phyloP scores from a whole-genome alignment of 768 basidiomycete species.

The Rhodotorula diobovata region DNA sequence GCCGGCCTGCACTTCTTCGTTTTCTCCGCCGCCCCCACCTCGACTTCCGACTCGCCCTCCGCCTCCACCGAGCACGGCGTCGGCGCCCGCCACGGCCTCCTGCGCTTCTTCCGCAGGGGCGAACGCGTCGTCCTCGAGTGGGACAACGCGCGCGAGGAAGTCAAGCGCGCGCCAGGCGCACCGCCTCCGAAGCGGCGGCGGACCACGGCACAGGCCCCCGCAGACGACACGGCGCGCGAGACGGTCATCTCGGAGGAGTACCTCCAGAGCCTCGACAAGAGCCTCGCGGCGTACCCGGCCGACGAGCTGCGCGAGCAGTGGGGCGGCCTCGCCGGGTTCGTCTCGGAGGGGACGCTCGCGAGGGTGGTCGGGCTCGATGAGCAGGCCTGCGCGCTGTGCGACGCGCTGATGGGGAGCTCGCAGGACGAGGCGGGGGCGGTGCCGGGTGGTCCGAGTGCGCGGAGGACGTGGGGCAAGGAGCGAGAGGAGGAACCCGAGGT shows the following conservation, averaged over 20 bases:
- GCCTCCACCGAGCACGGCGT: constrained; percentile 26
- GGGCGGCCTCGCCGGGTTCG: constrained; percentile 41
- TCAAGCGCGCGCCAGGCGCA: constrained; percentile 22
- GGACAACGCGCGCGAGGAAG: constrained; percentile 42
- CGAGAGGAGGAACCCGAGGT: constrained; percentile 14
- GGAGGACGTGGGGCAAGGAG: constrained; percentile 38
- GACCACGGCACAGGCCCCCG: background rate
- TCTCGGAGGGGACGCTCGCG: constrained; percentile 41
- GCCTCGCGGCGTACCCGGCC: constrained; percentile 48
- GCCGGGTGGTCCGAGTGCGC: background rate
- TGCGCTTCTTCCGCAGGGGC: constrained; percentile 39
- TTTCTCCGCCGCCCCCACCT: constrained; percentile 41
- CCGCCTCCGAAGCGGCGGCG: constrained; percentile 2
- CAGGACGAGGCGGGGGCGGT: constrained; percentile 32
- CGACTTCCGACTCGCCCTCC: background rate
- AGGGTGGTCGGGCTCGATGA: constrained; percentile 43
- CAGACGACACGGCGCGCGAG: constrained; percentile 11
- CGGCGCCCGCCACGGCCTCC: constrained; percentile 45
- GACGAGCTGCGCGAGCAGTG: constrained; percentile 44
- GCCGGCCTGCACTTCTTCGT: constrained; percentile 49
- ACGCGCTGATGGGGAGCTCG: constrained; percentile 44
- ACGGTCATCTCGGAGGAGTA: constrained; percentile 46
- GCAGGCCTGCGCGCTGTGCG: constrained; percentile 38
- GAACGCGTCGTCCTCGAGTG: constrained; percentile 43
- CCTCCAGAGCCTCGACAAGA: constrained; percentile 46